These are phyloP conservation scores for Nemania bipapillata DNA, from an alignment of 2,329 filamentous ascomycete species.

Conservation along the genomic window DNA sequence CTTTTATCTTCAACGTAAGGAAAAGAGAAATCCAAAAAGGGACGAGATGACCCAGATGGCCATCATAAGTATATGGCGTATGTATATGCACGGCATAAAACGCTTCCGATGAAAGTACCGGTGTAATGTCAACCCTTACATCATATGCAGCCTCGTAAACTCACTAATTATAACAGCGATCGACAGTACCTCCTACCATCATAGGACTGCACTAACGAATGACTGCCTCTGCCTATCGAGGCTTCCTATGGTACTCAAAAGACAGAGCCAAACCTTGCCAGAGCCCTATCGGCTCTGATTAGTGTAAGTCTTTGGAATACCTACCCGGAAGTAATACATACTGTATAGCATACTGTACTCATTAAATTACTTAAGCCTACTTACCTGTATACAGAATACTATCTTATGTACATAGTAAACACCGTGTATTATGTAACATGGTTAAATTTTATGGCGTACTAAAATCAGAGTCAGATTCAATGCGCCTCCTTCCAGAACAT, in stretches of 20 bases:
- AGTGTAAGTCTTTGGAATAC: neutral
- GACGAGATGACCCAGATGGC: too few species aligned
- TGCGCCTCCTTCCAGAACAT: conserved; percentile 38
- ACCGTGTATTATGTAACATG: conserved; percentile 3
- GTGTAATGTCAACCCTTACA: neutral
- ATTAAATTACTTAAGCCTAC: too few species aligned
- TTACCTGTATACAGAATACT: too few species aligned
- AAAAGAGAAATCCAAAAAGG: too few species aligned
- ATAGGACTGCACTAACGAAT: conserved; percentile 9
- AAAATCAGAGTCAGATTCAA: conserved; percentile 30
- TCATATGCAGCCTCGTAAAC: neutral
- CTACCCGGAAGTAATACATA: too few species aligned
- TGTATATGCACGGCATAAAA: conserved; percentile 16
- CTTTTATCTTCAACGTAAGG: neutral
- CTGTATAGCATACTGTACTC: too few species aligned
- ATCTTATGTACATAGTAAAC: too few species aligned
- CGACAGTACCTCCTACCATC: conserved; percentile 15
- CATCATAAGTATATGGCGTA: neutral
- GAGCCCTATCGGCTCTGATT: conserved; percentile 21
- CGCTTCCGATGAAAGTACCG: neutral
- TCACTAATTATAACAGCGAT: conserved; percentile 31
- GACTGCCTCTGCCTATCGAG: neutral
- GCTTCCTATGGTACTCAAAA: conserved; percentile 16
- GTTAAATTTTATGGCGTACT: conserved; percentile 13
- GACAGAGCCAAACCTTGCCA: conserved; percentile 14